phyloP scores from a whole-genome alignment of 106 monocot genomes.

The Gastrodia elata region DNA sequence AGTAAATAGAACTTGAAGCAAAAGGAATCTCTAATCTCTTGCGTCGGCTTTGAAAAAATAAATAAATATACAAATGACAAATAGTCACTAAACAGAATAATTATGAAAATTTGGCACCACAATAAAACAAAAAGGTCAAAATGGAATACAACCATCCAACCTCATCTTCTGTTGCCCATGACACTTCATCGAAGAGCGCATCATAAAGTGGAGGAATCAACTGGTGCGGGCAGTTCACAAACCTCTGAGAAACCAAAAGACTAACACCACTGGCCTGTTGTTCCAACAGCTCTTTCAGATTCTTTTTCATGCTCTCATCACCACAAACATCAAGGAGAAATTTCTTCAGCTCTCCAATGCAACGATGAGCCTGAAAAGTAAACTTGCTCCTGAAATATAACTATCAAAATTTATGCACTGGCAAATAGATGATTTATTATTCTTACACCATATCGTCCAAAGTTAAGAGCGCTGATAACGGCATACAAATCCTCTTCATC shows the following conservation, averaged over 20 bases:
- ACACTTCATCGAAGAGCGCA: conserved; percentile 74
- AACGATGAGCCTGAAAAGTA: conserved; percentile 32
- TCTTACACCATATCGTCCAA: conserved; percentile 66
- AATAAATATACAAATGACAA: background rate
- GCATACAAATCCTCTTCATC: conserved; percentile 56
- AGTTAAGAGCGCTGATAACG: conserved; percentile 68
- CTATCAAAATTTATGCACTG: background rate
- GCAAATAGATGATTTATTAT: background rate
- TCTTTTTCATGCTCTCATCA: conserved; percentile 34
- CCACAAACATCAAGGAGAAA: conserved; percentile 39
- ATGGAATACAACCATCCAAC: conserved; percentile 22
- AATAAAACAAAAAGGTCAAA: background rate
- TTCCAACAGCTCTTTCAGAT: conserved; percentile 30
- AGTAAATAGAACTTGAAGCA: conserved; percentile 75
- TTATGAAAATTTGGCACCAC: background rate
- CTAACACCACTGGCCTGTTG: conserved; percentile 39
- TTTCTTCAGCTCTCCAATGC: conserved; percentile 58
- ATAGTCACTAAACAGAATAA: background rate
- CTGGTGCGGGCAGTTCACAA: conserved; percentile 69
- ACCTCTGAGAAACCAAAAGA: conserved; percentile 57
- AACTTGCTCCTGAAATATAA: background rate
- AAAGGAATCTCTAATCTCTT: conserved; percentile 72
- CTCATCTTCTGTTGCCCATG: conserved; percentile 98
- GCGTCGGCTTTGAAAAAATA: conserved; percentile 43
- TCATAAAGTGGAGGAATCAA: conserved; percentile 61